These are phyloP conservation scores for Aureobasidium namibiae DNA, from an alignment of 2,329 filamentous ascomycete genomes.

Conservation along the genomic window DNA sequence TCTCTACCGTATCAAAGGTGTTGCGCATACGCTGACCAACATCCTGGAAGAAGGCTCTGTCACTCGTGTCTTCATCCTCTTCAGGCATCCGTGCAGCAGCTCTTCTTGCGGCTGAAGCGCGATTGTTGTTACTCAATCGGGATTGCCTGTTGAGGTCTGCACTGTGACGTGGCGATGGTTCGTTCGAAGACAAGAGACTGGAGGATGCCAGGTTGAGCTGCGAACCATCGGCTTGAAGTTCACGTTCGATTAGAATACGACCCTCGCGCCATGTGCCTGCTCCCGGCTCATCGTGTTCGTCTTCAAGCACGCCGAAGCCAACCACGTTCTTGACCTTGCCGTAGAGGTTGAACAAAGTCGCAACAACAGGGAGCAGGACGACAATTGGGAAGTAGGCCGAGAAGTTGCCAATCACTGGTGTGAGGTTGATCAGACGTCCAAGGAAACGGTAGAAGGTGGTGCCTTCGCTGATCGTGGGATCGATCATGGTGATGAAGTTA, in stretches of 20 bases:
- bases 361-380: conserved; percentile 74
- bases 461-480: conserved; percentile 59
- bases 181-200: conserved; percentile 1
- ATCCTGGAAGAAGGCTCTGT: conserved; percentile 68
- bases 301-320: conserved; percentile 71
- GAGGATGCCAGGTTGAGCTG: conserved; percentile 26
- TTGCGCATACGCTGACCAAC: conserved; percentile 83
- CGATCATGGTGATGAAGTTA: conserved; percentile 91
- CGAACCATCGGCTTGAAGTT: conserved; percentile 43
- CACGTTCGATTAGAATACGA: conserved; percentile 78
- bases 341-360: conserved; percentile 84
- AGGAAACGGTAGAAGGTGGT: conserved; percentile 86
- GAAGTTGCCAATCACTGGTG: conserved; percentile 72
- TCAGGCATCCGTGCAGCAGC: conserved; percentile 12
- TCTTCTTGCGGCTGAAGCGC: conserved; percentile 1
- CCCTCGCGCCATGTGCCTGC: conserved; percentile 90
- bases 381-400: conserved; percentile 83
- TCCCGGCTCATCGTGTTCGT: conserved; percentile 52
- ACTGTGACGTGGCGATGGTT: conserved; percentile 7
- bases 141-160: conserved; percentile 13
- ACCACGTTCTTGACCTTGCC: conserved; percentile 67
- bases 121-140: not conserved
- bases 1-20: conserved; percentile 75
- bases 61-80: conserved; percentile 54
- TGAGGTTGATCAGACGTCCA: conserved; percentile 74